Percentiles rank a stretch among this genome's conserved stretches.
phyloP scores from a whole-genome alignment of 2,329 filamentous ascomycete species.

The Diaporthe vexans region DNA sequence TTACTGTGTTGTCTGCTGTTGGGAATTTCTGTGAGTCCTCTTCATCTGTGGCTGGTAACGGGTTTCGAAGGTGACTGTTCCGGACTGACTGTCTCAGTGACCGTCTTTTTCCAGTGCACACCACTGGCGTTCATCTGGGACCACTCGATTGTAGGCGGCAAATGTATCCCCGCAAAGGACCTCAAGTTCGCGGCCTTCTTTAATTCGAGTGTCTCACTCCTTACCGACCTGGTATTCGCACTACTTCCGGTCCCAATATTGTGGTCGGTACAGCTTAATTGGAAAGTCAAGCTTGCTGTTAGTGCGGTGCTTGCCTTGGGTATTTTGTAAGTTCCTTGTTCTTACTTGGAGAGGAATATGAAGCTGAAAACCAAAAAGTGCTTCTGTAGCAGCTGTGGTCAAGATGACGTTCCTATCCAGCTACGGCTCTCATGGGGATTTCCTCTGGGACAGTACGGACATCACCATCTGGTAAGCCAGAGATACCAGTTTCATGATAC shows the following conservation, averaged over 20 bases:
- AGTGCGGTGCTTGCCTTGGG: slow-evolving; percentile 47
- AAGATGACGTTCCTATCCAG: slow-evolving; percentile 47
- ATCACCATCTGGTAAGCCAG: slow-evolving; percentile 47
- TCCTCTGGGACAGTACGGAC: slow-evolving; percentile 49
- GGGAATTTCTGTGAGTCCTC: slow-evolving; percentile 45
- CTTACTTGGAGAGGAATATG: rapidly evolving
- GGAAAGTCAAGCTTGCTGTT: slow-evolving; percentile 47
- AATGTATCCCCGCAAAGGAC: slow-evolving; percentile 45
- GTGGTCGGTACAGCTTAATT: slow-evolving; percentile 49
- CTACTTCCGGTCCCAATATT: slow-evolving; percentile 48
- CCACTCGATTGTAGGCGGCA: slow-evolving; percentile 5
- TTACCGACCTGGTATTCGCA: slow-evolving; percentile 49
- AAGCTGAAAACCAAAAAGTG: background rate
- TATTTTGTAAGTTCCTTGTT: slow-evolving; percentile 4
- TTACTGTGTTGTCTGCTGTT: slow-evolving; percentile 46
- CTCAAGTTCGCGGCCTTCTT: slow-evolving; percentile 49
- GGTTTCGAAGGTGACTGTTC: background rate
- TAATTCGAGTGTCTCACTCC: slow-evolving; percentile 51
- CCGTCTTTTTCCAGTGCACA: slow-evolving; percentile 6
- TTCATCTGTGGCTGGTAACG: background rate
- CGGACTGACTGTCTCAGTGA: slow-evolving; percentile 4
- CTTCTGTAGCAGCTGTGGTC: slow-evolving; percentile 4
- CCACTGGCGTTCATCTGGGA: slow-evolving; percentile 2
- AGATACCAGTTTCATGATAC: background rate
- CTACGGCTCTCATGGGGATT: slow-evolving; percentile 49